Evolutionary conservation across 1,284 basidiomycete genomes (phyloP), one percentile per base, ranked within the genome.

Genomic region (Marasmius oreades): DNA sequence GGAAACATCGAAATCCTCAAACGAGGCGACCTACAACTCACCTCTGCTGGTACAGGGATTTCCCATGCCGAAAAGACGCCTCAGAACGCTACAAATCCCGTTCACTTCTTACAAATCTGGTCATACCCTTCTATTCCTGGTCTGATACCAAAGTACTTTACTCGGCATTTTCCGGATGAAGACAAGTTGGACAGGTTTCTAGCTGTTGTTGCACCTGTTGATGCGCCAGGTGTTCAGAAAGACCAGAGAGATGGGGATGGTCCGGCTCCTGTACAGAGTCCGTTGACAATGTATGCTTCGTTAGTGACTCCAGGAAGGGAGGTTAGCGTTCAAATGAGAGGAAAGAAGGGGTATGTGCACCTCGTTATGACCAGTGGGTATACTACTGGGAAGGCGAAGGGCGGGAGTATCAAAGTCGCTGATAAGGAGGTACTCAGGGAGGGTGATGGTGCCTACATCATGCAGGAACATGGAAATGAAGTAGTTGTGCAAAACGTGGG

Each of bases 41-140:
- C 94, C 0, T 90, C 88, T 2, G 87, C 93, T 0, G 94, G 95
- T 8, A 92, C 88, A 0, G 92, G 92, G 2, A 93, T 95, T 62
- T 79, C 84, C 0, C 92, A 94, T 72, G 94, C 93, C 59, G 90
- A 92, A 67, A 81, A 88, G 62, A 74, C 80, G 2, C 70, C 39
- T n/a, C 39, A 5, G n/a, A 42, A 88, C 63, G 85, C 86, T 24
- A 55, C 67, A 5, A 70, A 77, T 47, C 77, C 81, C 54, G 86
- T 87, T 1, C 89, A 96, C 70, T 94, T 95, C 75, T 78, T 94
- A 11, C 90, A 93, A 68, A 95, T 96, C 62, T 96, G 93, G 94
- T 83, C 86, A 3, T 46, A 83, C 0, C 93, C 94, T 0, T 75
- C 75, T 65, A 66, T 78, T 33, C 59, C 74, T 31, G 73, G 81